Conservation (phyloP, 352 stramenopile genomes). For the Globisporangium cederbergense region DNA sequence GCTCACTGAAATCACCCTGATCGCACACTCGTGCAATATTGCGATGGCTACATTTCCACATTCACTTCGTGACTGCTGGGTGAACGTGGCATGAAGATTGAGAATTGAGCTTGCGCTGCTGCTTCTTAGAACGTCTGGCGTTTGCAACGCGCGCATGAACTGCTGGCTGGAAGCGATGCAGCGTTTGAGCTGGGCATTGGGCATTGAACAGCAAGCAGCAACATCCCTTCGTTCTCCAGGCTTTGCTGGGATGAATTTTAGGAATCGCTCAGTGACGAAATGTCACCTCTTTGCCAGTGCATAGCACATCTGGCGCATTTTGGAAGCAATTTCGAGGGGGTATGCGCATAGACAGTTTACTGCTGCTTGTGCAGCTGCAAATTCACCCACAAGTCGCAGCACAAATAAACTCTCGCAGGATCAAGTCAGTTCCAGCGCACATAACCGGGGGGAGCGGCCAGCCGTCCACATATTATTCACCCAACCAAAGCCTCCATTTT, state of each 20-base stretch:
- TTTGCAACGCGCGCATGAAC: not conserved
- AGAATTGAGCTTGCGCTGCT: not conserved
- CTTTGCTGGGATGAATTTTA: not conserved
- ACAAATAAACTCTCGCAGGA: not conserved
- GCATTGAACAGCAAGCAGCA: too few species aligned
- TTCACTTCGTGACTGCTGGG: too few species aligned
- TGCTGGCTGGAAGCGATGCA: not conserved
- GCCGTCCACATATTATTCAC: not conserved
- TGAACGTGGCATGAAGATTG: not conserved
- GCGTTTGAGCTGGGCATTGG: too few species aligned
- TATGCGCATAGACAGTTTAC: not conserved
- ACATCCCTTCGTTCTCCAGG: too few species aligned
- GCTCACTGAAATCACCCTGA: not conserved
- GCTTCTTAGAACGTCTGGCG: not conserved
- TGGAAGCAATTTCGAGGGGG: not conserved
- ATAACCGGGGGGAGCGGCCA: not conserved
- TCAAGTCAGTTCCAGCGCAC: not conserved
- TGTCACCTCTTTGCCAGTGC: not conserved
- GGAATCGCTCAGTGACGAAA: not conserved
- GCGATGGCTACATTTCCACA: slow-evolving; percentile 1
- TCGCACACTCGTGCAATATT: not conserved
- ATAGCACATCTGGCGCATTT: not conserved
- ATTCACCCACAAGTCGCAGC: not conserved
- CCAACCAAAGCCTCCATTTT: not conserved
- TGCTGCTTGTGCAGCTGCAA: not conserved